Evolutionary conservation across 352 stramenopile genomes (phyloP).

Genomic region (Globisporangium spinosum): DNA sequence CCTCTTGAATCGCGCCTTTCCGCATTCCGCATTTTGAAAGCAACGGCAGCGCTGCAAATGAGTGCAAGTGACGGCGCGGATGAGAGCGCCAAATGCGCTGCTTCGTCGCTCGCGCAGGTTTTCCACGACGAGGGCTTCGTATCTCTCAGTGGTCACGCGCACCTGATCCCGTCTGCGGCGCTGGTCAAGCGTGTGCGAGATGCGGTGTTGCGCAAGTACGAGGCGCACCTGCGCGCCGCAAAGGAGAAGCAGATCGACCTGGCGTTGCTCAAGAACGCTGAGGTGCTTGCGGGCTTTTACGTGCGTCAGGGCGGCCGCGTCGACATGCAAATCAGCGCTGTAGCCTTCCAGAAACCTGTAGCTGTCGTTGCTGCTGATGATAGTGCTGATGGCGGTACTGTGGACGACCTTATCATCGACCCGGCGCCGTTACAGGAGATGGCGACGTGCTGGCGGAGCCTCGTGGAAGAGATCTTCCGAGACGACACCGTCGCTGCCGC

Average conservation of each 20-base stretch:
- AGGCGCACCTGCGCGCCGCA: slow-evolving; percentile 34
- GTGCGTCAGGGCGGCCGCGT: slow-evolving; percentile 63
- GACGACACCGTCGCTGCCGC: slow-evolving; percentile 6
- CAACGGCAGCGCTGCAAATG: neutral
- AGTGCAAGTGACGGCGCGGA: neutral
- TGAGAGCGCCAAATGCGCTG: neutral
- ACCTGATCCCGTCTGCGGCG: slow-evolving; percentile 15
- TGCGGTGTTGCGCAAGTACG: slow-evolving; percentile 37
- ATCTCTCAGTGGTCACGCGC: slow-evolving; percentile 19
- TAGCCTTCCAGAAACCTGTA: slow-evolving; percentile 14
- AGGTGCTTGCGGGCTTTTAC: slow-evolving; percentile 65
- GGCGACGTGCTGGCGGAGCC: slow-evolving; percentile 26
- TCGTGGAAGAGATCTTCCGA: slow-evolving; percentile 23
- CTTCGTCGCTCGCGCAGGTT: slow-evolving; percentile 8
- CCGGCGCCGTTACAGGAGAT: slow-evolving; percentile 29
- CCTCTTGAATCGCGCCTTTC: neutral
- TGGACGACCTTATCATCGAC: slow-evolving; percentile 17
- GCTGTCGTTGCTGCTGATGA: neutral
- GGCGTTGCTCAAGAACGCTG: slow-evolving; percentile 33
- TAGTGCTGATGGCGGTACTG: neutral
- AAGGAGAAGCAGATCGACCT: slow-evolving; percentile 28
- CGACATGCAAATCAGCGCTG: slow-evolving; percentile 59
- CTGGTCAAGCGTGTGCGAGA: slow-evolving; percentile 22
- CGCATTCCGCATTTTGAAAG: neutral
- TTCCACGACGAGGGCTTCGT: slow-evolving; percentile 56